phyloP scores from a whole-genome alignment of 2,329 filamentous ascomycete species.

The Colletotrichum cordylinicola region DNA sequence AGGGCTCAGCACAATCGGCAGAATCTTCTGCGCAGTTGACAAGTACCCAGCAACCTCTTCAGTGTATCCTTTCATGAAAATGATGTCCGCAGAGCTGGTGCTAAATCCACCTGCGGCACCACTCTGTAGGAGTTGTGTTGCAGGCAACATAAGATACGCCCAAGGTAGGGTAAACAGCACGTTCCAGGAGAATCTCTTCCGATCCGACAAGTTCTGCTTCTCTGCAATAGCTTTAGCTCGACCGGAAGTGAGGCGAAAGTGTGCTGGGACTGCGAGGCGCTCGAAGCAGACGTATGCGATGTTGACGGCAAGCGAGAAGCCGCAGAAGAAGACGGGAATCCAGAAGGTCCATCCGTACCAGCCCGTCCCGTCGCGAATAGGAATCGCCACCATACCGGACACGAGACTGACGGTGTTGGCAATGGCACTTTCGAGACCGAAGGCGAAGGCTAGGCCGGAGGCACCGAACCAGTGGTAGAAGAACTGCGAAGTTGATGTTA shows the following conservation, averaged over 20 bases:
- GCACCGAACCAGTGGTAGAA: constrained; percentile 31
- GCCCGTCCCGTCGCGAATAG: constrained; percentile 26
- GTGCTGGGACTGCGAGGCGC: constrained; percentile 12
- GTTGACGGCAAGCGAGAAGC: constrained; percentile 23
- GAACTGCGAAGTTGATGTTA: constrained; percentile 12
- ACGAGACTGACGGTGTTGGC: constrained; percentile 27
- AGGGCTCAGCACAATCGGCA: constrained; percentile 25
- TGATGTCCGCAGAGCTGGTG: constrained; percentile 26
- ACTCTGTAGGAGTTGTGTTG: constrained; percentile 27
- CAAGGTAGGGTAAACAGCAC: constrained; percentile 22
- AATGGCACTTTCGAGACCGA: constrained; percentile 28
- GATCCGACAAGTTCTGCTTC: background rate
- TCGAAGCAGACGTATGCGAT: constrained; percentile 27
- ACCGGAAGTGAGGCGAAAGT: constrained; percentile 18
- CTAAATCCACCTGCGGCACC: constrained; percentile 26
- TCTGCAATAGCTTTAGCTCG: constrained; percentile 18
- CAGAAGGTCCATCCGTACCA: constrained; percentile 30
- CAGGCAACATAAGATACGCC: constrained; percentile 28
- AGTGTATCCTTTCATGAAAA: constrained; percentile 28
- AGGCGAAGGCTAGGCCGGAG: constrained; percentile 26
- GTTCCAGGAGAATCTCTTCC: constrained; percentile 25
- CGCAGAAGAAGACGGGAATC: constrained; percentile 28
- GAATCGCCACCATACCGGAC: constrained; percentile 27
- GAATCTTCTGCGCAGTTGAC: constrained; percentile 25
- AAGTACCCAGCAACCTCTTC: constrained; percentile 27